Evolutionary conservation across 2,329 filamentous ascomycete genomes (phyloP).

Genomic region (Epichloe brachyelytri): DNA sequence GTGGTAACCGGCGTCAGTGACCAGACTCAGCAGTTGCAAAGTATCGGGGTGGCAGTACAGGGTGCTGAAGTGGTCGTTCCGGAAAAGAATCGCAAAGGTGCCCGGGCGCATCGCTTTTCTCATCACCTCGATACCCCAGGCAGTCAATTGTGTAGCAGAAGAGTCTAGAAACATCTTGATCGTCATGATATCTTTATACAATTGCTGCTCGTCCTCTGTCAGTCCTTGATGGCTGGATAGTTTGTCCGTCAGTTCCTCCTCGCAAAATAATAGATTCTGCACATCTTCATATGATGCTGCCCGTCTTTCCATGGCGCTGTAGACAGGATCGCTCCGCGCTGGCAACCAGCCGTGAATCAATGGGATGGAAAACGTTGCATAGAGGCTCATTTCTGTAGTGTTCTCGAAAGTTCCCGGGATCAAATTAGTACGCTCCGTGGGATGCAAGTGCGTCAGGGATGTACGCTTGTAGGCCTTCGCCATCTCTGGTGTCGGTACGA

Average conservation of each 20-base stretch:
- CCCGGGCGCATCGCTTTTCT: slow-evolving; percentile 58
- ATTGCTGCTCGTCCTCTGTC: slow-evolving; percentile 58
- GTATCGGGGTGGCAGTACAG: slow-evolving; percentile 78
- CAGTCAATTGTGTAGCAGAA: slow-evolving; percentile 79
- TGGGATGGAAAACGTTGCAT: slow-evolving; percentile 77
- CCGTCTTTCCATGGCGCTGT: slow-evolving; percentile 56
- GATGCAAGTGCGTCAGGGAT: slow-evolving; percentile 39
- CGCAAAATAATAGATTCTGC: slow-evolving; percentile 75
- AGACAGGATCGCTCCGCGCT: slow-evolving; percentile 49
- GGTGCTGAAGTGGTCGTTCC: slow-evolving; percentile 95
- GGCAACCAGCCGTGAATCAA: slow-evolving; percentile 92
- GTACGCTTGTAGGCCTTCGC: slow-evolving; percentile 35
- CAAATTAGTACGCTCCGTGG: slow-evolving; percentile 32
- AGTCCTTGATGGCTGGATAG: slow-evolving; percentile 41
- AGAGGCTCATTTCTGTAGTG: slow-evolving; percentile 80
- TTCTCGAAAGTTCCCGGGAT: slow-evolving; percentile 69
- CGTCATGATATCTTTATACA: slow-evolving; percentile 69
- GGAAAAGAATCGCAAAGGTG: slow-evolving; percentile 79
- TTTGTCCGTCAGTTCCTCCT: slow-evolving; percentile 79
- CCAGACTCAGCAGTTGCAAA: slow-evolving; percentile 63
- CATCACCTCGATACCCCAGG: slow-evolving; percentile 66
- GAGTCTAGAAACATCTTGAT: slow-evolving; percentile 73
- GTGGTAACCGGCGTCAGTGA: slow-evolving; percentile 87
- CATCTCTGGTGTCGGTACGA: slow-evolving; percentile 47
- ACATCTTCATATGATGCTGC: slow-evolving; percentile 84